Evolutionary conservation across 1,284 basidiomycete genomes (phyloP).

Genomic region (Cryptococcus sp.): DNA sequence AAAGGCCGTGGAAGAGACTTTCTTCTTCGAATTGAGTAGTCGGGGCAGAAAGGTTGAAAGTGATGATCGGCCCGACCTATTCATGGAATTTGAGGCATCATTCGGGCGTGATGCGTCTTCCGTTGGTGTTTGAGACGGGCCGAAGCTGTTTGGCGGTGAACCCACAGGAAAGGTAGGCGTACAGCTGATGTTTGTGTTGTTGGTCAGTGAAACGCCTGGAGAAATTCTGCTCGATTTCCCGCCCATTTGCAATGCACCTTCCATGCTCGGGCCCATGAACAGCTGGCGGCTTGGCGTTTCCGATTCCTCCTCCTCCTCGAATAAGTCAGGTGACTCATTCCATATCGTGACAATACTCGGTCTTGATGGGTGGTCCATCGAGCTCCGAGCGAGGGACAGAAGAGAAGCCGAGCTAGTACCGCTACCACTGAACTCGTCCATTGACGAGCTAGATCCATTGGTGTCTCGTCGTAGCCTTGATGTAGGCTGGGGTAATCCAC

Average conservation of each 20-base stretch:
- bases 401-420: slow-evolving; percentile 41
- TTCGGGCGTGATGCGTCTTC: background rate
- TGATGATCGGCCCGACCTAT: slow-evolving; percentile 5
- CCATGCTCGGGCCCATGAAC: slow-evolving; percentile 8
- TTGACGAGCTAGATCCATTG: slow-evolving; percentile 29
- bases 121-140: background rate
- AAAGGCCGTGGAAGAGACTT: slow-evolving; percentile 4
- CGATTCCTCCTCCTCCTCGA: slow-evolving; percentile 22
- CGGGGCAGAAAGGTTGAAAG: slow-evolving; percentile 17
- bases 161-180: background rate
- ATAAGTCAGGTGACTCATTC: slow-evolving; percentile 15
- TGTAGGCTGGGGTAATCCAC: slow-evolving; percentile 10
- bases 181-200: slow-evolving; percentile 1
- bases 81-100: slow-evolving; percentile 2
- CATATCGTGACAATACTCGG: slow-evolving; percentile 33
- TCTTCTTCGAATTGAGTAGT: slow-evolving; percentile 16
- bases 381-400: slow-evolving; percentile 30
- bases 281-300: slow-evolving; percentile 25
- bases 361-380: slow-evolving; percentile 21
- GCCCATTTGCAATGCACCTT: slow-evolving; percentile 1
- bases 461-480: slow-evolving; percentile 21
- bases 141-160: background rate
- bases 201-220: slow-evolving; percentile 3
- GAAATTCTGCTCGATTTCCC: background rate
- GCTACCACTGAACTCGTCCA: slow-evolving; percentile 42